Evolutionary conservation across 2,329 filamentous ascomycete genomes (phyloP).

Genomic region (Diplodia sapinea): DNA sequence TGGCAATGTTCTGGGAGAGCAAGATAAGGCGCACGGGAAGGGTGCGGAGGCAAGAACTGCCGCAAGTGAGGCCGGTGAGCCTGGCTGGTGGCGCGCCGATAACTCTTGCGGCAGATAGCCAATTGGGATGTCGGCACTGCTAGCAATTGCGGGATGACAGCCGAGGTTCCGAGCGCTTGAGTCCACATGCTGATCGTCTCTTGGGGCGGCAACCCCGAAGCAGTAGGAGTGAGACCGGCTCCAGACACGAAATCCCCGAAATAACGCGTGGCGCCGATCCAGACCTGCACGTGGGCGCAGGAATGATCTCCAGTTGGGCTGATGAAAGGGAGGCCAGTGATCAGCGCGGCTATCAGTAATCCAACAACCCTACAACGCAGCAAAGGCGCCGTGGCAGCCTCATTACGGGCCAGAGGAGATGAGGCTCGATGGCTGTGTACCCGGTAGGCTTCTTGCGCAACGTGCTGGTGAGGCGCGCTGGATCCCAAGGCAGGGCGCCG

Average conservation of each 20-base stretch:
- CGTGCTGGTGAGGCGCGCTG: not conserved
- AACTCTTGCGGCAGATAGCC: not conserved
- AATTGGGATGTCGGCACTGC: conserved; percentile 2
- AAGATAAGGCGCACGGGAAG: not conserved
- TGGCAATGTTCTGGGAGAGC: not conserved
- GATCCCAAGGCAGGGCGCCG: not conserved
- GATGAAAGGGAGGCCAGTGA: not conserved
- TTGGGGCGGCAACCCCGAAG: not conserved
- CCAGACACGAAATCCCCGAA: not conserved
- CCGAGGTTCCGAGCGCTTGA: conserved; percentile 16
- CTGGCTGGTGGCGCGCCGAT: not conserved
- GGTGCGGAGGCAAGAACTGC: conserved; percentile 6
- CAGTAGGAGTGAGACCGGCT: conserved; percentile 8
- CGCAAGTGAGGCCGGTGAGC: not conserved
- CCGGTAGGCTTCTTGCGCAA: conserved; percentile 6
- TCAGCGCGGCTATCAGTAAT: not conserved
- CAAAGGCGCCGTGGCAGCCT: not conserved
- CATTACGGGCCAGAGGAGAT: not conserved
- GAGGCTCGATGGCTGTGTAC: conserved; percentile 1
- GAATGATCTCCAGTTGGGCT: not conserved
- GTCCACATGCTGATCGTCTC: not conserved
- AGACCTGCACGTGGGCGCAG: conserved; percentile 9
- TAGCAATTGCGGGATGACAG: conserved; percentile 17
- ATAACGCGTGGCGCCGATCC: conserved; percentile 14
- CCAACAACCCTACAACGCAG: not conserved